Base-by-base conservation (phyloP, 2,329 filamentous ascomycete genomes). In the Basipetospora chlamydospora region DNA sequence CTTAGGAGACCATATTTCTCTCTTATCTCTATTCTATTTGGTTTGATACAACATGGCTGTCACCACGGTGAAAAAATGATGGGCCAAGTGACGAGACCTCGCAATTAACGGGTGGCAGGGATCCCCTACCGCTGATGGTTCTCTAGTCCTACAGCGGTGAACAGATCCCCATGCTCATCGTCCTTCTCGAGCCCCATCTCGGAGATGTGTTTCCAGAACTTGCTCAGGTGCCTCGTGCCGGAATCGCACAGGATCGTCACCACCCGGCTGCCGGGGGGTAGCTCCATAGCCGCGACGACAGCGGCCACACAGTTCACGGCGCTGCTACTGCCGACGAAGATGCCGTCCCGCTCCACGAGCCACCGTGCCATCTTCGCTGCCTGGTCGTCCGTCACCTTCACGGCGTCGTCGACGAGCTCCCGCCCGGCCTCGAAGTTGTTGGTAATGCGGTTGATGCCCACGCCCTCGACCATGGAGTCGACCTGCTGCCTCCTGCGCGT, bases 231-330 rank as follows among this genome's bases (percentile, higher is more conserved):
- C 44, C 84, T 67, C 8, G 76, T 76, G n/a, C 84, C 80, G n/a
- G 73, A 75, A 58, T 92, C 84, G 54, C 83, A 90, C 6, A 90
- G 59, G n/a, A 92, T 64, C 0, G 84, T 90, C n/a, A 87, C 81
- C 28, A 92, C 72, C 22, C 65, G 67, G 41, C 78, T 80, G 11
- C 66, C 69, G 37, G 59, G 53, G 4, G 72, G 71, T 42, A 87
- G 58, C 28, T 63, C 61, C 51, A 77, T 67, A 18, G 81, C 82
- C 4, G 78, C 66, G 35, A 68, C 68, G 8, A 82, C 77, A 16
- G 83, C 80, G 4, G 81, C 84, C 28, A 83, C 80, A 67, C 87
- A 94, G 55, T 98, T 98, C 36, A 98, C 88, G n/a, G 87, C 81
- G 56, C 82, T 94, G 54, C 85, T 94, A 54, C 87, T 94, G 7